Conservation (phyloP, 2,329 filamentous ascomycete genomes). For the Aspergillus quadricinctus region DNA sequence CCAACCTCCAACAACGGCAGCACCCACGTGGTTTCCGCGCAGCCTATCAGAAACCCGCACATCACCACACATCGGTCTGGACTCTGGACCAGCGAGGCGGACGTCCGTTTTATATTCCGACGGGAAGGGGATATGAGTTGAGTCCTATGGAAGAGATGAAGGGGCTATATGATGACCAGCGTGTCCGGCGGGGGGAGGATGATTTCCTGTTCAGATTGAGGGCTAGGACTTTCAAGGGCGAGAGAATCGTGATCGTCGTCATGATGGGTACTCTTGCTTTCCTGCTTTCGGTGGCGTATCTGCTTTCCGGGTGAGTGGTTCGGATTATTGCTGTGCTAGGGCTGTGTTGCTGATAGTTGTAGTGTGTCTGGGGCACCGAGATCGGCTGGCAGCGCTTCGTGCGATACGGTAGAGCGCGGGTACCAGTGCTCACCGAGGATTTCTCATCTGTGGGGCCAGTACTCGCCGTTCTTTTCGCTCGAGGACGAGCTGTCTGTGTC, state of each 20-base stretch:
- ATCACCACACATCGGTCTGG: neutral
- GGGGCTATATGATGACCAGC: neutral
- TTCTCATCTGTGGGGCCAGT: constrained; percentile 76
- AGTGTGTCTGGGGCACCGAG: constrained; percentile 7
- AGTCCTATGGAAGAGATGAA: neutral
- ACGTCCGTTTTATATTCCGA: neutral
- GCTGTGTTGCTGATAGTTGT: neutral
- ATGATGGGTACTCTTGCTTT: constrained; percentile 11
- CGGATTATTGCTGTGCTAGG: neutral
- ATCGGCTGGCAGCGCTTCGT: constrained; percentile 24
- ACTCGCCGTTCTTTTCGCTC: constrained; percentile 77
- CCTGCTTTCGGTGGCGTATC: constrained; percentile 7
- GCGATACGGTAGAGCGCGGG: constrained; percentile 53
- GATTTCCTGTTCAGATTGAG: constrained; percentile 1
- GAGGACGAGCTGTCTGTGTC: constrained; percentile 56
- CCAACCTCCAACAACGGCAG: neutral
- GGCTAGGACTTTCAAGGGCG: neutral
- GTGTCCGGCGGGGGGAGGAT: constrained; percentile 1
- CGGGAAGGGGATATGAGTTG: neutral
- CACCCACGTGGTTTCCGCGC: neutral
- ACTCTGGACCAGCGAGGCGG: neutral
- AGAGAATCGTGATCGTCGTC: neutral
- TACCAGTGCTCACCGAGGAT: constrained; percentile 61
- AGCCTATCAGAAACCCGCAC: neutral
- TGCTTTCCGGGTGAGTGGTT: constrained; percentile 12